Conservation (phyloP, 495 filamentous ascomycete genomes). For the Hyaloscypha finlandica region DNA sequence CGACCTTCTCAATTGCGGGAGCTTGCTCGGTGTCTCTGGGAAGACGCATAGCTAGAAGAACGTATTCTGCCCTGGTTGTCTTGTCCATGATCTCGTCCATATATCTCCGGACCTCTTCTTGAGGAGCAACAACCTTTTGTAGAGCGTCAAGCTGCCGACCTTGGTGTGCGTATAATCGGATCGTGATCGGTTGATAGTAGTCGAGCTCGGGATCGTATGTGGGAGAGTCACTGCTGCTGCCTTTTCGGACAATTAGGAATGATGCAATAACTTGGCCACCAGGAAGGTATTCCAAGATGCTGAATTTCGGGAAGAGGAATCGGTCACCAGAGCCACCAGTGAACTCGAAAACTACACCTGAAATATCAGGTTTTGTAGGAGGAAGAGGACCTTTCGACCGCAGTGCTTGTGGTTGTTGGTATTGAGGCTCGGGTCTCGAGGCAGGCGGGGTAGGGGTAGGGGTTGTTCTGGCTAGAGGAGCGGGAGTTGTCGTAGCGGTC, state of each 20-base stretch:
- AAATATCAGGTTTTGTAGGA: constrained; percentile 59
- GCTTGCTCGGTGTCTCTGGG: constrained; percentile 49
- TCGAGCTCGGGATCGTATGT: constrained; percentile 58
- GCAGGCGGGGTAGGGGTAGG: constrained; percentile 29
- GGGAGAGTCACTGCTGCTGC: constrained; percentile 48
- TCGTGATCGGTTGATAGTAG: constrained; percentile 90
- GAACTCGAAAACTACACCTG: constrained; percentile 83
- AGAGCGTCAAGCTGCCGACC: constrained; percentile 70
- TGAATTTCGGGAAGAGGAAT: constrained; percentile 85
- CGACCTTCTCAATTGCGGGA: constrained; percentile 28
- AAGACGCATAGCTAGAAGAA: constrained; percentile 66
- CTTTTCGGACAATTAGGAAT: constrained; percentile 66
- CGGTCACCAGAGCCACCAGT: constrained; percentile 78
- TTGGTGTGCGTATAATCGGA: constrained; percentile 67
- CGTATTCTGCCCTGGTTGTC: constrained; percentile 68
- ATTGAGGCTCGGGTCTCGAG: constrained; percentile 34
- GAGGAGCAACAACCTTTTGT: constrained; percentile 73
- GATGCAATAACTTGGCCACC: constrained; percentile 57
- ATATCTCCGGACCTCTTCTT: constrained; percentile 75
- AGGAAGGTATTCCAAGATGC: constrained; percentile 72
- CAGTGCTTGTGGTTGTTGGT: constrained; percentile 40
- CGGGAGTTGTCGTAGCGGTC: not conserved
- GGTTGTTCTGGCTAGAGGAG: constrained; percentile 33
- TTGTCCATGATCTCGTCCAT: constrained; percentile 85
- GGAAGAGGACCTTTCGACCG: constrained; percentile 56